Percentiles rank a stretch among this genome's conserved stretches.
Evolutionary conservation across 805 yeast species (phyloP).

Genomic region (Yarrowia sp.): DNA sequence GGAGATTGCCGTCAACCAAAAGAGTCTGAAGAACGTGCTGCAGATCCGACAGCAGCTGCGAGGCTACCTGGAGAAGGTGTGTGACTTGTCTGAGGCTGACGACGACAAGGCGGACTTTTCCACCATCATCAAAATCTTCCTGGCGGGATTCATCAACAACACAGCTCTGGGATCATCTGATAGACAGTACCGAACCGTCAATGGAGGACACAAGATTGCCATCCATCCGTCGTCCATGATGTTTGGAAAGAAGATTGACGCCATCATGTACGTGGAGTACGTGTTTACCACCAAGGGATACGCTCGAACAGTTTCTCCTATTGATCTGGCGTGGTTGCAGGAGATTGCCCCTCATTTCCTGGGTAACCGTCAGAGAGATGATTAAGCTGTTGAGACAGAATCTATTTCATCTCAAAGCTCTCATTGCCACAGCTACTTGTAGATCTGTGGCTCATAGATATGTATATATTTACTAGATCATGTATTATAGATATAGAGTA

Average conservation of each 20-base stretch:
- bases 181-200: constrained; percentile 80
- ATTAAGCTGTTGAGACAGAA: not conserved
- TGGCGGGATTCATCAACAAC: constrained; percentile 79
- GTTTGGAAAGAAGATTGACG: constrained; percentile 78
- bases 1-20: constrained; percentile 66
- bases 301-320: constrained; percentile 80
- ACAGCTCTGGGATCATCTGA: constrained; percentile 95
- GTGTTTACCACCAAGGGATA: constrained; percentile 91
- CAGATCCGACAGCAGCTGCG: constrained; percentile 72
- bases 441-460: not conserved
- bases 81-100: constrained; percentile 32
- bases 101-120: constrained; percentile 34
- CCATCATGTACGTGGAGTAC: constrained; percentile 90
- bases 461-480: not conserved
- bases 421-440: not conserved
- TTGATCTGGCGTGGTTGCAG: constrained; percentile 81
- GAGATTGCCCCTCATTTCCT: constrained; percentile 68
- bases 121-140: constrained; percentile 64
- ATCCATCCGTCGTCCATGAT: constrained; percentile 88
- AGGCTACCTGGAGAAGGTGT: constrained; percentile 57
- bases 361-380: constrained; percentile 35
- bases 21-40: constrained; percentile 75
- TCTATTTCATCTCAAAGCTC: too few relatives aligned
- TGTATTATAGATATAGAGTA: too few relatives aligned
- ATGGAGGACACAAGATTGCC: constrained; percentile 75